A percentile compares a stretch with the other conserved stretches of the same genome.
phyloP scores from a whole-genome alignment of 148 eudicot species.

The Camellia japonica region DNA sequence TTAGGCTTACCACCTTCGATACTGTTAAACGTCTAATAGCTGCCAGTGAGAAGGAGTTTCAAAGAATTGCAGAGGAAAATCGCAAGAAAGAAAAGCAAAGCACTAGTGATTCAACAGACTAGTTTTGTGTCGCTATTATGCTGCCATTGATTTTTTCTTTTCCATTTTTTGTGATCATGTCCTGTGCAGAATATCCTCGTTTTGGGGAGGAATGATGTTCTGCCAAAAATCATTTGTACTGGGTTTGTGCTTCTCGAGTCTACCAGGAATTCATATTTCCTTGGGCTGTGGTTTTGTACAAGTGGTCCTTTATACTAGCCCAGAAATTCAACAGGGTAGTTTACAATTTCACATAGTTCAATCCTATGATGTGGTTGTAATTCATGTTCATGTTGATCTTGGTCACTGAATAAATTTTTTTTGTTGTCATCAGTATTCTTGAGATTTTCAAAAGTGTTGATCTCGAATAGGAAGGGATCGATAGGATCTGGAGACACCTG shows the following conservation, averaged over 20 bases:
- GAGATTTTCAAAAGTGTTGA: no score
- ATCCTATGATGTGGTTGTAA: no score
- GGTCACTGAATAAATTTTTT: no score
- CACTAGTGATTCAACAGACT: slow-evolving; percentile 22
- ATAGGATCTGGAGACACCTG: no score
- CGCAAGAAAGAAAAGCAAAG: slow-evolving; percentile 36
- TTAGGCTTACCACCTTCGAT: slow-evolving; percentile 88
- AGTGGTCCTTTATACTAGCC: neutral
- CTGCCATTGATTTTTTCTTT: neutral
- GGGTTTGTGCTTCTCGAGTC: neutral
- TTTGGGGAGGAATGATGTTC: neutral
- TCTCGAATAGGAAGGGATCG: no score
- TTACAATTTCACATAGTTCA: neutral
- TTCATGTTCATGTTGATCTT: no score
- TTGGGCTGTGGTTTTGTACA: no score
- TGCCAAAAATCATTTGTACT: neutral
- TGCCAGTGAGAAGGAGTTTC: slow-evolving; percentile 68
- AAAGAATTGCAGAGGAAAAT: slow-evolving; percentile 60
- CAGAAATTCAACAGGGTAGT: neutral
- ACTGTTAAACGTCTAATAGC: slow-evolving; percentile 69
- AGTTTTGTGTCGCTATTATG: neutral
- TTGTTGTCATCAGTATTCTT: no score
- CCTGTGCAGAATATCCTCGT: neutral
- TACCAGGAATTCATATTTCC: neutral
- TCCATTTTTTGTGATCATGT: neutral